Percentiles rank a stretch among this genome's conserved stretches.
Conservation (phyloP, 2,329 filamentous ascomycete genomes). For the Xylariaceae sp. region DNA sequence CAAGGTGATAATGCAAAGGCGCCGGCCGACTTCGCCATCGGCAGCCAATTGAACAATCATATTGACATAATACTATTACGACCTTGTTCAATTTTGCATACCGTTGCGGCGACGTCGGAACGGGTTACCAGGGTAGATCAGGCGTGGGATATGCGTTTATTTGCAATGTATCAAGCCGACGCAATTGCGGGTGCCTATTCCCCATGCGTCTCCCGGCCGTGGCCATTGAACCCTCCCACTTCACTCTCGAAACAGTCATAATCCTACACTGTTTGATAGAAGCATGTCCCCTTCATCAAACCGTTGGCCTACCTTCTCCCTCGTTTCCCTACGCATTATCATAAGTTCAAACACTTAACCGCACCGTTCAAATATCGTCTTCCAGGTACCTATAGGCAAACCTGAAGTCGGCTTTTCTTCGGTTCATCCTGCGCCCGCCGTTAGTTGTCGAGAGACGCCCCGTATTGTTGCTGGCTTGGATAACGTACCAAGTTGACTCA, state of each 20-base stretch:
- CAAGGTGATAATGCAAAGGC: neutral
- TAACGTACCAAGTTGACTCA: conserved; percentile 88
- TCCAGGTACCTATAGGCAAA: conserved; percentile 98
- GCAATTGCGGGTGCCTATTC: conserved; percentile 10
- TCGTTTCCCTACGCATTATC: conserved; percentile 1
- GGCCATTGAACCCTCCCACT: conserved; percentile 5
- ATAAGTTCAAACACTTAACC: conserved; percentile 34
- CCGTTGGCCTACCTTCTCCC: neutral
- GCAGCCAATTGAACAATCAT: neutral
- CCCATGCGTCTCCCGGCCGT: conserved; percentile 8
- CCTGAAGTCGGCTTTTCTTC: conserved; percentile 94
- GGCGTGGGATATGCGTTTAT: neutral
- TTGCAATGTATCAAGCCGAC: conserved; percentile 2
- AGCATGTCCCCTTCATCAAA: neutral
- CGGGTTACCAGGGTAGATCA: neutral
- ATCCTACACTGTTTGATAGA: neutral
- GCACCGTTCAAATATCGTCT: conserved; percentile 67
- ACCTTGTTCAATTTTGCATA: neutral
- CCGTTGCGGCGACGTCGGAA: neutral
- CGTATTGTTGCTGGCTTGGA: neutral
- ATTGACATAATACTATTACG: neutral
- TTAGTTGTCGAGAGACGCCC: conserved; percentile 11
- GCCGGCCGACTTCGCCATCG: conserved; percentile 9
- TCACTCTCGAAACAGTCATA: neutral
- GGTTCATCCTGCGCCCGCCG: conserved; percentile 77